Evolutionary conservation across 768 basidiomycete genomes (phyloP), one percentile per base, ranked within the genome.

Genomic region (Suillus brevipes): DNA sequence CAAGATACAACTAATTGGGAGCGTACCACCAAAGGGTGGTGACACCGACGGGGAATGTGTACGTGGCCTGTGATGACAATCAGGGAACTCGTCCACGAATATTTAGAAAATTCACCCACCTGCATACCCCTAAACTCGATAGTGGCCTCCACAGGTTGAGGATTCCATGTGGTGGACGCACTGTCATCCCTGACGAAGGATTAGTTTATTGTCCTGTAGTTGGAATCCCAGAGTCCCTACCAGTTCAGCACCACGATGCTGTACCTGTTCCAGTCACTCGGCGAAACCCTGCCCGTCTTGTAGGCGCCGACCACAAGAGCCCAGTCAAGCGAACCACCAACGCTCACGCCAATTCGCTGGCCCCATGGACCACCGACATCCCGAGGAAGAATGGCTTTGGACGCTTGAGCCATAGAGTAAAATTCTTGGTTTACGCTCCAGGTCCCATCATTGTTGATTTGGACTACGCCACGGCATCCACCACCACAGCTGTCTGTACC

Each of bases 1-100:
- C 13, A 56, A 56, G 37, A 38, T 57, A 38, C 56, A 52, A 28
- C 56, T 57, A 57, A 23, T 57, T 34, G 13, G 56, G 14, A 4
- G 75, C 81, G 68, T 82, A 84, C 84, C 83, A 85, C 83, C 81
- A 82, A 55, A 84, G 72, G 55, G 84, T 85, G 57, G 83, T 84
- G 34, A 92, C 86, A 34, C 91, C 91, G 16, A 91, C 89, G 2
- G 90, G 90, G 79, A 93, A 93, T 3, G 88, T 90, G 73, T 90
- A 89, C 1, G 79, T 84, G 4, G 89, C 91, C 86, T 84, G 60
- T 6, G 13, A 37, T 25, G 16, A 60, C 36, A 20, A 52, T 12
- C 60, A 52, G n/a, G n/a, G 16, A 38, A 31, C 16, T 31, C 8
- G 16, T 68, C 38, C 70, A 50, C 36, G 62, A 38, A 3, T 12